Evolutionary conservation across 1,139 yeast species (phyloP), one percentile per base, ranked within the genome.

Genomic region (Geotrichum histeridarum): DNA sequence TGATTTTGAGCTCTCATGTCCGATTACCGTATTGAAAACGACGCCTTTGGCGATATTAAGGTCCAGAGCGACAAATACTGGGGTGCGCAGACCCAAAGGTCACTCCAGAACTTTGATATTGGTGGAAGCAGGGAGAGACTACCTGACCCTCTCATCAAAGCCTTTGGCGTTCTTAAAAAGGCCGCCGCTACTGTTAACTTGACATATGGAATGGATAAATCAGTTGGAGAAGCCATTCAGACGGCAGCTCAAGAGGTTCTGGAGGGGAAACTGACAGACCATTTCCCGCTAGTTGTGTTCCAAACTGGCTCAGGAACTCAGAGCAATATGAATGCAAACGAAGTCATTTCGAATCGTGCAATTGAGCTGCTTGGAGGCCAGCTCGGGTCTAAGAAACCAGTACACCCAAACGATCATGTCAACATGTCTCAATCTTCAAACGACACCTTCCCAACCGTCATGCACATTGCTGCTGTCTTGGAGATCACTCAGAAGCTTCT

Each of bases 251-350:
- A 89, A 64, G 99, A 93, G 73, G 98, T 93, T 48, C 78, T 87
- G 54, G 88, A 84, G 64, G 99, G 99, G 63, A 87, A 90, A 72
- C 81, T 93, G 70, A 81, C 84, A 61, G 96, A 86, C 63, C 96
- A 94, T 72, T 93, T 93, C 84, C 99, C 99, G 57, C 80, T 93
- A 71, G 99, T 93, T 59, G 97, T 93, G 50, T 93, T 88, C 84
- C 99, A 93, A 77, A 93, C 99, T 57, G 99, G 99, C 57, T 88
- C 96, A 17, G 99, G 99, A 71, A 93, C 99, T 59, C 99, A 93
- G 76, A 85, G 95, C 61, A 93, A 93, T 79, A 93, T 93, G 99
- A 91, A 93, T 73, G 96, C 98, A 68, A 93, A 93, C 72, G 99
- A 93, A 76, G 99, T 93, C 63, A 93, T 93, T 67, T 89, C 97